Evolutionary conservation across 2,329 filamentous ascomycete genomes (phyloP).

Genomic region (Neofusicoccum cordaticola): DNA sequence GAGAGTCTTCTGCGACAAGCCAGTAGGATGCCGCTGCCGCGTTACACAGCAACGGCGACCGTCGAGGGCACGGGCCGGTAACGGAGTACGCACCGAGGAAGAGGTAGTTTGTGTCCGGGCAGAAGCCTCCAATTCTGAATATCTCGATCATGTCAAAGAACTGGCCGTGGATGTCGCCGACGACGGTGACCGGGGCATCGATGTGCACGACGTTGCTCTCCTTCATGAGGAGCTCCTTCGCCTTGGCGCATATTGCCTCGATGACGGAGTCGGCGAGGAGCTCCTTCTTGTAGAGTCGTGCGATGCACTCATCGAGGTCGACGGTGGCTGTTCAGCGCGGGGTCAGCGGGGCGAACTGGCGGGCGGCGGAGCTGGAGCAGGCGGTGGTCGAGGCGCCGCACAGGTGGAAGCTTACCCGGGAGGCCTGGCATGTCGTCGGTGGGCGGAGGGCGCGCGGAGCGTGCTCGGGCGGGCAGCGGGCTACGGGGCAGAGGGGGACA

Average conservation of each 20-base stretch:
- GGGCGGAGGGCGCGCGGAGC: slow-evolving; percentile 25
- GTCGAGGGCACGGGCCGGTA: not conserved
- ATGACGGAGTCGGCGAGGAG: slow-evolving; percentile 95
- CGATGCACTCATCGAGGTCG: slow-evolving; percentile 97
- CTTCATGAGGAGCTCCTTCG: slow-evolving; percentile 97
- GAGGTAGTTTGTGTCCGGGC: slow-evolving; percentile 96
- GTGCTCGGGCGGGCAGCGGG: slow-evolving; percentile 28
- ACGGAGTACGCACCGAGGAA: slow-evolving; percentile 69
- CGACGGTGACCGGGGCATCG: slow-evolving; percentile 89
- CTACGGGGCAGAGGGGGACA: slow-evolving; percentile 21
- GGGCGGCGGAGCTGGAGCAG: not conserved
- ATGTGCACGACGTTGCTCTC: slow-evolving; percentile 99
- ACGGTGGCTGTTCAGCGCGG: slow-evolving; percentile 67
- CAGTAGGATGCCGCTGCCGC: not conserved
- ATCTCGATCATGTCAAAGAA: slow-evolving; percentile 99
- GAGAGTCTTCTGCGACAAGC: slow-evolving; percentile 18
- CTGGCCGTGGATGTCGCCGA: slow-evolving; percentile 97
- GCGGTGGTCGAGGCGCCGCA: not conserved
- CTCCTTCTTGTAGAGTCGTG: slow-evolving; percentile 94
- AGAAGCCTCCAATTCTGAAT: slow-evolving; percentile 96
- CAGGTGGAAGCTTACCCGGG: slow-evolving; percentile 38
- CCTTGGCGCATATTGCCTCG: slow-evolving; percentile 98
- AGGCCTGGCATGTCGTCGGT: slow-evolving; percentile 47
- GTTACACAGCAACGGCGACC: not conserved
- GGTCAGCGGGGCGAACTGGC: not conserved